Evolutionary conservation across 768 basidiomycete genomes (phyloP).

Genomic region (Saitozyma podzolica): DNA sequence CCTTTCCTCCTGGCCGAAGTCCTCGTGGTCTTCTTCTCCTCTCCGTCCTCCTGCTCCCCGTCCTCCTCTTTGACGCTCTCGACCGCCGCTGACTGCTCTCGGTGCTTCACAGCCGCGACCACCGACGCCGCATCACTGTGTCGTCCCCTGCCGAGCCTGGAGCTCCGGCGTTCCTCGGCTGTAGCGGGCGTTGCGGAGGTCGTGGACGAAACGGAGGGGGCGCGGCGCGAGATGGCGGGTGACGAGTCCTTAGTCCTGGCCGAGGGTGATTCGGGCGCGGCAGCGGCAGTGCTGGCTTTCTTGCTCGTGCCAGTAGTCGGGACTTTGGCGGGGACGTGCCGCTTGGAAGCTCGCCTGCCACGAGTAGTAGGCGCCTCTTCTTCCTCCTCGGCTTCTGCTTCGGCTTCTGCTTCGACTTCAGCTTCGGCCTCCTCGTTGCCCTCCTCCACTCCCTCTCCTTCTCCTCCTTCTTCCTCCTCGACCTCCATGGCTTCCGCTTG

Average conservation of each 20-base stretch:
- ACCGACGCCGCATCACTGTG: slow-evolving; percentile 9
- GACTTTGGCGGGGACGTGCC: background rate
- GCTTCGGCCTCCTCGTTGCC: background rate
- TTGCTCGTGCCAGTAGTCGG: too few species aligned
- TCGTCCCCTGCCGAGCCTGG: background rate
- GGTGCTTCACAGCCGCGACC: background rate
- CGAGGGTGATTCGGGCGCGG: slow-evolving; percentile 4
- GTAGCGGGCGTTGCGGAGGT: slow-evolving; percentile 23
- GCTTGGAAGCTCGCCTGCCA: slow-evolving; percentile 1
- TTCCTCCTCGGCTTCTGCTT: slow-evolving; percentile 10
- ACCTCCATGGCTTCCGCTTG: slow-evolving; percentile 3
- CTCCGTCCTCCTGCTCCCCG: slow-evolving; percentile 17
- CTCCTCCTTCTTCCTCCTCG: background rate
- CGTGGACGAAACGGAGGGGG: slow-evolving; percentile 26
- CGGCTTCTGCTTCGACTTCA: background rate
- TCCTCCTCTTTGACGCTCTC: slow-evolving; percentile 18
- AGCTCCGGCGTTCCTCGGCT: slow-evolving; percentile 6
- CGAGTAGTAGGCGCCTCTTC: slow-evolving; percentile 9
- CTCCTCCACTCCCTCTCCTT: background rate
- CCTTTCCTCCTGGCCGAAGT: slow-evolving; percentile 2
- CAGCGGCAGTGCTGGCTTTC: too few species aligned
- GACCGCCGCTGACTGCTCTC: slow-evolving; percentile 4
- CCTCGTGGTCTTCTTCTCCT: slow-evolving; percentile 6
- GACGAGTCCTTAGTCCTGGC: slow-evolving; percentile 25
- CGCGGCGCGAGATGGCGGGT: slow-evolving; percentile 33